Conservation (phyloP, 257 asterid species). For the Plantago major region DNA sequence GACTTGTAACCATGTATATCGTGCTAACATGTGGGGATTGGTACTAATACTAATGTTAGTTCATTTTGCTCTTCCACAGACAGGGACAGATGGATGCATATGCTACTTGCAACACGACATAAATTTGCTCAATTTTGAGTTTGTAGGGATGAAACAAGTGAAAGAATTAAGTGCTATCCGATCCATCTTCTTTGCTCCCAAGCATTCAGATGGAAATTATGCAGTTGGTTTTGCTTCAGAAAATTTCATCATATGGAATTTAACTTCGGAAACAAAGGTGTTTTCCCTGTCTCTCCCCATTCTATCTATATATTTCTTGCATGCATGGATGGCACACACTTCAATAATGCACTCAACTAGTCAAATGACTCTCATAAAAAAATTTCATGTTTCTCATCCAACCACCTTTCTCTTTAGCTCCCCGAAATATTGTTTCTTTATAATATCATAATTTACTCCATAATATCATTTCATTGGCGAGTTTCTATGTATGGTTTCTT, state of each 20-base stretch:
- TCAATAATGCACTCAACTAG: no score
- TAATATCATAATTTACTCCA: no score
- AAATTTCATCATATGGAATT: constrained; percentile 81
- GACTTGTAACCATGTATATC: constrained; percentile 9
- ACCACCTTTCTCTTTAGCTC: constrained; percentile 9
- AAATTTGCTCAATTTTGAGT: constrained; percentile 53
- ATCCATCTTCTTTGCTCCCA: constrained; percentile 43
- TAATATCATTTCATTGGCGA: not conserved
- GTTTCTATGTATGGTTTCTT: not conserved
- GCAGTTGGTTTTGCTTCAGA: constrained; percentile 90
- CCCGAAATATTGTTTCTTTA: not conserved
- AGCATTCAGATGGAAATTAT: constrained; percentile 41
- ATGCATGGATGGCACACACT: not conserved
- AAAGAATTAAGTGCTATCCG: constrained; percentile 73
- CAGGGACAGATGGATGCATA: constrained; percentile 98
- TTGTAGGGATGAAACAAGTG: constrained; percentile 80
- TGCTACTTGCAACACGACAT: constrained; percentile 72
- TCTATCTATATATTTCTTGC: not conserved
- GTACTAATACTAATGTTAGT: constrained; percentile 11
- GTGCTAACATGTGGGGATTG: constrained; percentile 16
- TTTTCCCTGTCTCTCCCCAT: constrained; percentile 21
- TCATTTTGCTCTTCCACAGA: constrained; percentile 38
- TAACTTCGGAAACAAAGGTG: constrained; percentile 72
- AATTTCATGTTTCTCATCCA: constrained; percentile 8
- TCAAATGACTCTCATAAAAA: not conserved